Evolutionary conservation across 768 basidiomycete species (phyloP).

Genomic region (Cubamyces lactineus): DNA sequence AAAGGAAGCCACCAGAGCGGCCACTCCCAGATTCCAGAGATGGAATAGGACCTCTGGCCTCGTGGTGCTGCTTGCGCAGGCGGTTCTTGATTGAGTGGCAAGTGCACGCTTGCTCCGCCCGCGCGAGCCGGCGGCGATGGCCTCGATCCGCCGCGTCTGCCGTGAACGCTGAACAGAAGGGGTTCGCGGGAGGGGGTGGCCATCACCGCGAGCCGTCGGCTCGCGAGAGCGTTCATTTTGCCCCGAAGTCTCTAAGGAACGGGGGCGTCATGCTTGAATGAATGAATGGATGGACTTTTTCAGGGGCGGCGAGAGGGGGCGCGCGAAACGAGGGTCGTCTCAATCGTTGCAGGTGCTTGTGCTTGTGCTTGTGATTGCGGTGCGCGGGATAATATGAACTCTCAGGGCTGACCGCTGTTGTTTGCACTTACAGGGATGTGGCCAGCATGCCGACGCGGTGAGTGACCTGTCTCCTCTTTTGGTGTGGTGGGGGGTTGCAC

Average conservation of each 20-base stretch:
- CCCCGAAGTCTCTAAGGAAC: not conserved
- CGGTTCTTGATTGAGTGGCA: not conserved
- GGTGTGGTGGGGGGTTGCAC: not conserved
- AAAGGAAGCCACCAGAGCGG: too few relatives aligned
- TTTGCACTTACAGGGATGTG: conserved; percentile 61
- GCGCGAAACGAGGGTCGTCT: not conserved
- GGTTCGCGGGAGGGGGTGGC: conserved; percentile 15
- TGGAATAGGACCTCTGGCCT: too few relatives aligned
- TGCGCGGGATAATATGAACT: not conserved
- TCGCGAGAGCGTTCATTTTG: not conserved
- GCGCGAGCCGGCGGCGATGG: not conserved
- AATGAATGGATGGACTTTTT: not conserved
- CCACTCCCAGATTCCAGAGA: too few relatives aligned
- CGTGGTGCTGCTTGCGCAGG: too few relatives aligned
- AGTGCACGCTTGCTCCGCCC: not conserved
- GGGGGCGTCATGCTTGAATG: too few relatives aligned
- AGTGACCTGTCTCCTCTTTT: conserved; percentile 33
- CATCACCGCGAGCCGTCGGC: conserved; percentile 1
- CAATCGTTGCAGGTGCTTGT: too few relatives aligned
- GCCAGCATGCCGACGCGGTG: conserved; percentile 65
- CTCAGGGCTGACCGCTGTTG: conserved; percentile 23
- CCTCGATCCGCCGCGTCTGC: not conserved
- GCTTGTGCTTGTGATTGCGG: not conserved
- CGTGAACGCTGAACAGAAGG: not conserved
- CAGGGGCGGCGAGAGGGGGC: not conserved